Conservation (phyloP, 148 eudicot genomes). For the Rhododendron mucronatum region DNA sequence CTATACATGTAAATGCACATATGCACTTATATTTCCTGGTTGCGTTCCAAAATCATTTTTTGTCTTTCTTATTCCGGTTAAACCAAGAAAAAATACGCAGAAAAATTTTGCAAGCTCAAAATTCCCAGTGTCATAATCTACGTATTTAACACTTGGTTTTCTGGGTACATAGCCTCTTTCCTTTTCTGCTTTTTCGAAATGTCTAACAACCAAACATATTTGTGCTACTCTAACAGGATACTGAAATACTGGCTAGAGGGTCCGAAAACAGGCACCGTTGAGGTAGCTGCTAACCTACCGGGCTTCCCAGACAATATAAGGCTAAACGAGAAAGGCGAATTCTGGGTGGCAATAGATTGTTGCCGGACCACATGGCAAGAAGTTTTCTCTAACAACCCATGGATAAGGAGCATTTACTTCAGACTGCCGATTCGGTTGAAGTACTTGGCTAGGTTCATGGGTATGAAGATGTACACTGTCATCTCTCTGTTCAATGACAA, state of each 20-base stretch:
- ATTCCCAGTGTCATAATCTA: neutral
- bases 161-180: neutral
- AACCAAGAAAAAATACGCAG: neutral
- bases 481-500: conserved; percentile 53
- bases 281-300: conserved; percentile 65
- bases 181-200: neutral
- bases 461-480: conserved; percentile 81
- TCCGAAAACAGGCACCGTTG: conserved; percentile 42
- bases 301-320: conserved; percentile 94
- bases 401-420: conserved; percentile 77
- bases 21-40: neutral
- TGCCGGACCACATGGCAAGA: conserved; percentile 77
- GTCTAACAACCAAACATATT: neutral
- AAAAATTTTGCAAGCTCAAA: neutral
- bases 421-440: conserved; percentile 64
- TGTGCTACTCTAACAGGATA: conserved; percentile 29
- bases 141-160: neutral
- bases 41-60: neutral
- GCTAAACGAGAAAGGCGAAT: conserved; percentile 68
- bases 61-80: neutral
- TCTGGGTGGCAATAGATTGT: conserved; percentile 95
- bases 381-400: conserved; percentile 53
- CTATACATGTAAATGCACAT: neutral
- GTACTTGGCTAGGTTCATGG: conserved; percentile 52
- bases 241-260: conserved; percentile 73